phyloP scores from a whole-genome alignment of 2,329 filamentous ascomycete species.

The Apiospora marii region DNA sequence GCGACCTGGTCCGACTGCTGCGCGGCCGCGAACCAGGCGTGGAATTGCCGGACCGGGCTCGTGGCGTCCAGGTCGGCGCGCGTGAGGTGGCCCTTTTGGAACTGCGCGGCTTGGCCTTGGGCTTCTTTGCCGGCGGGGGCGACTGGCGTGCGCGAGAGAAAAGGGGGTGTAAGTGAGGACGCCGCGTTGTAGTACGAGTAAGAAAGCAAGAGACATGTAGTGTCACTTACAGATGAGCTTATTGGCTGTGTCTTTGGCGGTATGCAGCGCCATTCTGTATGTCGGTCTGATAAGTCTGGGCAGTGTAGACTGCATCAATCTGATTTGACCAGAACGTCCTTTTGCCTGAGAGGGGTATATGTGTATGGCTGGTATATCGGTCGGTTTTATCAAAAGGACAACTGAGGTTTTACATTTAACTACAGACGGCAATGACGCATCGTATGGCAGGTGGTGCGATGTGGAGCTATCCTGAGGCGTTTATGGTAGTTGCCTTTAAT shows the following conservation, averaged over 20 bases:
- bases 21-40: conserved; percentile 85
- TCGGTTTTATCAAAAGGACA: conserved; percentile 2
- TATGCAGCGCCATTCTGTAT: conserved; percentile 54
- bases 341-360: not conserved
- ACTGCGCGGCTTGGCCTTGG: conserved; percentile 76
- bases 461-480: conserved; percentile 20
- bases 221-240: conserved; percentile 59
- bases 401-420: conserved; percentile 2
- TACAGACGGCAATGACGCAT: conserved; percentile 16
- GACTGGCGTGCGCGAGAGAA: conserved; percentile 49
- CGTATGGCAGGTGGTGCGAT: conserved; percentile 13
- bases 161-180: not conserved
- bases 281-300: conserved; percentile 23
- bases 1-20: conserved; percentile 60
- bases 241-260: conserved; percentile 43
- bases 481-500: conserved; percentile 10
- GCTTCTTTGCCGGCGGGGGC: conserved; percentile 68
- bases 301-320: conserved; percentile 27
- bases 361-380: not conserved
- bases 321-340: not conserved
- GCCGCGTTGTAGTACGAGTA: not conserved
- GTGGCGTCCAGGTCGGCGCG: conserved; percentile 64
- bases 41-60: conserved; percentile 83
- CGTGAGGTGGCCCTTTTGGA: conserved; percentile 69
- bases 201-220: conserved; percentile 1